phyloP scores from a whole-genome alignment of 371 early-diverging fungal species.

The Phascolomyces articulosus region DNA sequence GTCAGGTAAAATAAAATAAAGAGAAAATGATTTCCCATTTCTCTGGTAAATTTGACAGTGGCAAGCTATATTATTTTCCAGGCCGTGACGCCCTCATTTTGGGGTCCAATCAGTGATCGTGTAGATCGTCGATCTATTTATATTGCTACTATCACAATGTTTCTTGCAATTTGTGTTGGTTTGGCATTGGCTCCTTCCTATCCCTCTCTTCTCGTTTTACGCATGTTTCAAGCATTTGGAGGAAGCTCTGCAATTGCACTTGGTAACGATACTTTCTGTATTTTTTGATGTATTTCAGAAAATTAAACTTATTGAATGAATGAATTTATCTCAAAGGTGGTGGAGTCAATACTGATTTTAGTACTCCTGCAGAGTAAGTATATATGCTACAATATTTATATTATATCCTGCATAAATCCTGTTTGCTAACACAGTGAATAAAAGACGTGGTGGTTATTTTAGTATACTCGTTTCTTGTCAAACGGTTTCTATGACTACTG shows the following conservation, averaged over 20 bases:
- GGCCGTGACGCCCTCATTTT: constrained; percentile 24
- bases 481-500: constrained; percentile 40
- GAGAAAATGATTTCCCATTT: background rate
- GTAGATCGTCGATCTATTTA: constrained; percentile 35
- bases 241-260: constrained; percentile 62
- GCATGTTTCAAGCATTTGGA: constrained; percentile 64
- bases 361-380: constrained; percentile 48
- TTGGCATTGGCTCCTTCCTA: constrained; percentile 53
- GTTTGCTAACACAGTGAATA: background rate
- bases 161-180: constrained; percentile 56
- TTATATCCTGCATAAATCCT: too few relatives aligned
- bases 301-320: too few relatives aligned
- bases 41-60: constrained; percentile 22
- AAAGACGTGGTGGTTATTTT: constrained; percentile 53
- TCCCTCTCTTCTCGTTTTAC: constrained; percentile 53
- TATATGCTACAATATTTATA: too few relatives aligned
- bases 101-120: constrained; percentile 27
- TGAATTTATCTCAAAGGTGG: constrained; percentile 15
- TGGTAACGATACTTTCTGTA: constrained; percentile 21
- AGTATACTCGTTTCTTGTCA: constrained; percentile 53
- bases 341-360: constrained; percentile 53
- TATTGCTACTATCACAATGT: constrained; percentile 52
- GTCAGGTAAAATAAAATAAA: too few relatives aligned
- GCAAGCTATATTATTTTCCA: constrained; percentile 26
- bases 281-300: too few relatives aligned